Evolutionary conservation across 108 stramenopile genomes (phyloP), one percentile per base, ranked within the genome.

Genomic region (Nitzschia sp.): DNA sequence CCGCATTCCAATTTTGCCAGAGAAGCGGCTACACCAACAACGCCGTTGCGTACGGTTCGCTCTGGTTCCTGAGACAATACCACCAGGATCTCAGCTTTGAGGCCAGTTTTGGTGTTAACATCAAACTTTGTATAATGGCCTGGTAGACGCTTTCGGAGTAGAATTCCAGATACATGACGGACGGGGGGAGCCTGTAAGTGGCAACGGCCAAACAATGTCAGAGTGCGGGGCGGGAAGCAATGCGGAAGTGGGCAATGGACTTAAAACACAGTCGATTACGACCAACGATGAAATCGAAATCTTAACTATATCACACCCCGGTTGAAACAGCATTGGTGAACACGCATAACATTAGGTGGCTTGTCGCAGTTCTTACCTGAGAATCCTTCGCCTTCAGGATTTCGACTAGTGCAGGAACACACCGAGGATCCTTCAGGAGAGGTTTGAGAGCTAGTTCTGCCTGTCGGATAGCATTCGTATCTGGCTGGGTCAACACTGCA

Each of bases 81-180:
- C 27, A 72, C 35, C 24, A 97, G 82, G 6, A 98, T 64, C 64
- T 92, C 82, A 25, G 76, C 59, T 58, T 91, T 89, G 61, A 94
- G 64, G 1, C 74, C 70, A 26, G 75, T 66, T 68, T 88, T 85
- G 54, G 78, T 80, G 21, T 66, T 33, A 5, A 63, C 70, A 72
- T 91, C 86, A 72, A 94, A 92, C 33, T 81, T 85, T 28, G 71
- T 59, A 64, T 93, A 95, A 69, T 95, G 96, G 23, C 81, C 75
- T 2, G 78, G 47, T 26, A 98, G 79, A 35, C 94, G 88, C 79
- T 97, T 97, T 45, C 95, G 89, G 28, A 98, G 82, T 48, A 97
- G 80, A 70, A 97, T 89, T 45, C 90, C 95, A 36, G 91, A 88
- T 19, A 97, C 89, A 74, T 97, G 96, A 61, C 97, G 90, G 26